These are phyloP conservation scores for Schizophyllum commune DNA, from an alignment of 1,284 basidiomycete species.

Conservation along the genomic window DNA sequence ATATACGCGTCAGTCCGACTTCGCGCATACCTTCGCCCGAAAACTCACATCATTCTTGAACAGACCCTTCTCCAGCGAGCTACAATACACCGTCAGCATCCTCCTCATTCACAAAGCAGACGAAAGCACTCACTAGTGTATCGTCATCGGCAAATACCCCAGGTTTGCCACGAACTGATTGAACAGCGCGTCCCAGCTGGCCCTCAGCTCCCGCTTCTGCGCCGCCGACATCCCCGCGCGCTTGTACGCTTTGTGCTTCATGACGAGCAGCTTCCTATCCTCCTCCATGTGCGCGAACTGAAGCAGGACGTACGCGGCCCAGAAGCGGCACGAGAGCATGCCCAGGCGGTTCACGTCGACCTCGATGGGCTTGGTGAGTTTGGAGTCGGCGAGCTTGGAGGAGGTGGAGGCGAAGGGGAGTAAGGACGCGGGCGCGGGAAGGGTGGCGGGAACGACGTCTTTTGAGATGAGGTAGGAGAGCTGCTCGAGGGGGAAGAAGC, in stretches of 20 bases:
- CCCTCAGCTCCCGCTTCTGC: constrained; percentile 45
- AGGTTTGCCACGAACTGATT: constrained; percentile 70
- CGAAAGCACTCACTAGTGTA: constrained; percentile 65
- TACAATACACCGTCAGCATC: constrained; percentile 19
- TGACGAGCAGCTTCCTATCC: constrained; percentile 50
- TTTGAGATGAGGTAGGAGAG: constrained; percentile 63
- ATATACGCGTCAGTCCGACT: constrained; percentile 2
- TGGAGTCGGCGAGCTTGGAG: constrained; percentile 14
- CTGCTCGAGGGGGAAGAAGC: constrained; percentile 78
- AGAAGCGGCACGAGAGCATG: constrained; percentile 70
- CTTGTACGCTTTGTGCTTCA: constrained; percentile 34
- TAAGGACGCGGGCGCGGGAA: constrained; percentile 35
- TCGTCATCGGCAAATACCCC: constrained; percentile 70
- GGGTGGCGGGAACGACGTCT: constrained; percentile 48
- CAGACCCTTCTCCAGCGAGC: constrained; percentile 62
- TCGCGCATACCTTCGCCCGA: not conserved
- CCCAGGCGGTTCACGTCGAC: constrained; percentile 42
- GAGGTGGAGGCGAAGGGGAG: not conserved
- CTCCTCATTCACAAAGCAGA: not conserved
- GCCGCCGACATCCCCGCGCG: constrained; percentile 51
- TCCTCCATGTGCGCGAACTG: constrained; percentile 67
- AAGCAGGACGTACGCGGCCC: constrained; percentile 67
- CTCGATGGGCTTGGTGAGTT: constrained; percentile 31
- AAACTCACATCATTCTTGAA: constrained; percentile 53
- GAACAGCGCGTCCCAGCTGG: constrained; percentile 63